Evolutionary conservation across 371 early-diverging fungal species (phyloP), one percentile per base, ranked within the genome.

Genomic region (Mortierella sp.): DNA sequence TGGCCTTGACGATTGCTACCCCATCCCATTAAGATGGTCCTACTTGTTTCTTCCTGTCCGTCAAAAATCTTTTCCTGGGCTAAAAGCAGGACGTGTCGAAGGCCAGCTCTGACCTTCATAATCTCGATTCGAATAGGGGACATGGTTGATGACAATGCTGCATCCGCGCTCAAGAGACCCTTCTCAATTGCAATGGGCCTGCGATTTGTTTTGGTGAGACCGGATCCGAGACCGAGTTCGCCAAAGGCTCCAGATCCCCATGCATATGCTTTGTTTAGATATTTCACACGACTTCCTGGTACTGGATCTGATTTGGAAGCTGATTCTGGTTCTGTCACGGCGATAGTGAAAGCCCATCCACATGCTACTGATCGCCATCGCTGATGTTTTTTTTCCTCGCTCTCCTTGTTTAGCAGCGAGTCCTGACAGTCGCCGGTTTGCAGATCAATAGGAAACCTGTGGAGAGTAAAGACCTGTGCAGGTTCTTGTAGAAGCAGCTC

Each of bases 1-100:
- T 93, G 92, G 0, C 90, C 90, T 66, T 89, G 88, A 13, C 86
- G 81, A 42, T 88, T 88, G 71, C 88, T 86, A 0, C 93, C 94
- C 88, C 91, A 89, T 0, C 88, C 88, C 66, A 83, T 34, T 26
- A 87, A 1, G 85, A 84, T 13, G 9, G 53, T 13, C 89, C 88
- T 26, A 76, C 35, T 65, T n/a, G 6, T 59, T 37, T 4, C 31
- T 64, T 10, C 28, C 4, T 43, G 47, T 1, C 22, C 49, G 13
- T 13, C 9, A 26, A 1, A n/a, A 7, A 26, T 13, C 4, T 17
- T 66, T 28, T 72, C 72, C 51, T 56, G 72, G 61, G 55, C 83
- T 31, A 93, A 32, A 9, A 85, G 85, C 8, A 91, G 71, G 7
- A 85, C 85, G 70, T 90, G 89, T 53, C 92, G 86, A 79, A 90